Evolutionary conservation across 352 stramenopile species (phyloP), one percentile per base, ranked within the genome.

Genomic region (Phytophthora boehmeriae): DNA sequence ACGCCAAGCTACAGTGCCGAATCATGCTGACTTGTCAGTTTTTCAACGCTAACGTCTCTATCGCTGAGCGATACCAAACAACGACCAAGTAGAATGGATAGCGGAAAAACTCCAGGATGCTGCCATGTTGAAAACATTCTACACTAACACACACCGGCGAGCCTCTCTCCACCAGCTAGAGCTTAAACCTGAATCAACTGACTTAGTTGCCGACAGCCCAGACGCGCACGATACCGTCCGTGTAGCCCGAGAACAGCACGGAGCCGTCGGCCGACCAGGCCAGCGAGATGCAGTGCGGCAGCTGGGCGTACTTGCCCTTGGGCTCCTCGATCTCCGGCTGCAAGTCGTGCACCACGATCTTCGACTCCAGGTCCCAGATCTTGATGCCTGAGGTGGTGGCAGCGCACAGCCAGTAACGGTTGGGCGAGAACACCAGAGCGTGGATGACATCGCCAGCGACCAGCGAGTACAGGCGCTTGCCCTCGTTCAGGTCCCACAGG

Each of bases 331-430:
- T 90, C 61, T 98, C 92, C 5, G 96, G 95, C 59, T 89, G 80
- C 62, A 99, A 80, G 67, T 99, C 98, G 78, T 99, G 97, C 39
- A 99, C 97, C 20, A 99, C 87, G 61, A 98, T 86, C 96, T 99
- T 99, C 54, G 86, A 98, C 83, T 99, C 98, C 32, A 99, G 88
- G 78, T 99, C 98, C 98, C 98, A 99, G 85, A 99, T 99, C 92
- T 99, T 99, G 88, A 99, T 99, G 78, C 89, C 89, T 56, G 96
- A 95, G 53, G 96, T 97, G 32, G 98, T 99, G 59, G 98, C 98
- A 47, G 98, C 98, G 83, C 97, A 99, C 62, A 99, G 83, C 98
- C 98, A 99, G 94, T 99, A 99, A 58, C 97, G 95, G 92, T 99
- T 99, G 58, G 98, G 98, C 63, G 95, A 99, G 85, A 99, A 99